phyloP scores from a whole-genome alignment of 805 yeast genomes.

The Saccharomycopsis microspora region DNA sequence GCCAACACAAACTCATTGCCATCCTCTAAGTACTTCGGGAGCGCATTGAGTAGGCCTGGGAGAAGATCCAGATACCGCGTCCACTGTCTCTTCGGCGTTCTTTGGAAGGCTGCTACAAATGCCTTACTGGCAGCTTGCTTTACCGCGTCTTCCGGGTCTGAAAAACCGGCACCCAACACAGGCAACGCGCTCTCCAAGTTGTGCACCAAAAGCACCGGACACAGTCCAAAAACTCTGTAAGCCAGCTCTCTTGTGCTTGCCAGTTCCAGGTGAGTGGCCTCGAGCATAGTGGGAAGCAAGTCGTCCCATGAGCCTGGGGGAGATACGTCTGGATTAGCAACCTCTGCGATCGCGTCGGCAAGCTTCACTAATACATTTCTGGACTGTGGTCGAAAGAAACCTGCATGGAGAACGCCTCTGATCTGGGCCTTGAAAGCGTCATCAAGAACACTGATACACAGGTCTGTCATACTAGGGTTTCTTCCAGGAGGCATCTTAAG shows the following conservation, averaged over 20 bases:
- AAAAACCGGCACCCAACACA: slow-evolving; percentile 71
- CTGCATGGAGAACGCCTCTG: slow-evolving; percentile 55
- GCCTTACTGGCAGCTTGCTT: slow-evolving; percentile 89
- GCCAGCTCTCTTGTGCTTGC: slow-evolving; percentile 78
- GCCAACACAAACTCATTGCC: slow-evolving; percentile 78
- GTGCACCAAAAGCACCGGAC: slow-evolving; percentile 63
- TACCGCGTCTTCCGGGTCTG: slow-evolving; percentile 69
- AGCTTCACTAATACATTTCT: slow-evolving; percentile 79
- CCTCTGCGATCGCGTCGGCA: slow-evolving; percentile 89
- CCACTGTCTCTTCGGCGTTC: slow-evolving; percentile 74
- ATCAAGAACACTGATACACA: slow-evolving; percentile 64
- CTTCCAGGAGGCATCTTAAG: slow-evolving; percentile 63
- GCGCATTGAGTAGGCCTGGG: slow-evolving; percentile 74
- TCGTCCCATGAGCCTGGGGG: slow-evolving; percentile 63
- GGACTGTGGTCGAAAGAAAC: slow-evolving; percentile 60
- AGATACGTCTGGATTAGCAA: slow-evolving; percentile 56
- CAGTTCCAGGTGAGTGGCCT: slow-evolving; percentile 42
- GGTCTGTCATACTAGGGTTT: slow-evolving; percentile 49
- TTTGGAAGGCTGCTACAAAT: slow-evolving; percentile 79
- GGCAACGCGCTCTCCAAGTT: slow-evolving; percentile 48
- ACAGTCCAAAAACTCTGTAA: slow-evolving; percentile 76
- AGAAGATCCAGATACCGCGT: slow-evolving; percentile 61
- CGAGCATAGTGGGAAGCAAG: slow-evolving; percentile 60
- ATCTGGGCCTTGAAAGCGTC: slow-evolving; percentile 50
- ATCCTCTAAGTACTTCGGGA: slow-evolving; percentile 71